Evolutionary conservation across 495 filamentous ascomycete species (phyloP).

Genomic region (Durotheca rogersii): DNA sequence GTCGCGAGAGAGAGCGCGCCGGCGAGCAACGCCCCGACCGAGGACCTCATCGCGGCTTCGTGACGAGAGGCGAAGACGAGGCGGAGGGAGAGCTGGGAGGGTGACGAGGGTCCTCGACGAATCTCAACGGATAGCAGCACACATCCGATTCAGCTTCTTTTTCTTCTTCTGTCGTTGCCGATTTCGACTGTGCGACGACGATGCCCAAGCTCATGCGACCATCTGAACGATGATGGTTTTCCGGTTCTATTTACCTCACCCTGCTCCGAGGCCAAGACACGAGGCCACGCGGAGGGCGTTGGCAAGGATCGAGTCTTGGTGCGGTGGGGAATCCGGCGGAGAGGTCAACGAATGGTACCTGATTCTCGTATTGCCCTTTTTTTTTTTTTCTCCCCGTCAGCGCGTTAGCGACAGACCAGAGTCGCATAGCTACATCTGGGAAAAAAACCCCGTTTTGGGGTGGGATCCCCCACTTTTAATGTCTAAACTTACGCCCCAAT

Average conservation of each 20-base stretch:
- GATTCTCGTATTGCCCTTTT: neutral
- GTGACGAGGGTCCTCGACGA: neutral
- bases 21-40: slow-evolving; percentile 14
- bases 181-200: neutral
- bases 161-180: too few species aligned
- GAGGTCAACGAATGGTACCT: neutral
- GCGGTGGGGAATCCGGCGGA: neutral
- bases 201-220: slow-evolving; percentile 8
- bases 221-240: slow-evolving; percentile 1
- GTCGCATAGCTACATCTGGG: too few species aligned
- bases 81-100: neutral
- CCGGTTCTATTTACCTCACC: neutral
- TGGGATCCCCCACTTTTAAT: too few species aligned
- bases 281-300: neutral
- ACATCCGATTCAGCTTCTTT: slow-evolving; percentile 4
- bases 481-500: too few species aligned
- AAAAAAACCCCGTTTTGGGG: too few species aligned
- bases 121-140: neutral
- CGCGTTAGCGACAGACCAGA: too few species aligned
- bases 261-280: neutral
- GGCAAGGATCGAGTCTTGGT: neutral
- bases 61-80: too few species aligned
- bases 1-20: slow-evolving; percentile 33
- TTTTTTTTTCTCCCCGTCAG: too few species aligned
- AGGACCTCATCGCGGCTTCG: slow-evolving; percentile 19